phyloP scores from a whole-genome alignment of 768 basidiomycete genomes.

The Coprinopsis strossmayeri region DNA sequence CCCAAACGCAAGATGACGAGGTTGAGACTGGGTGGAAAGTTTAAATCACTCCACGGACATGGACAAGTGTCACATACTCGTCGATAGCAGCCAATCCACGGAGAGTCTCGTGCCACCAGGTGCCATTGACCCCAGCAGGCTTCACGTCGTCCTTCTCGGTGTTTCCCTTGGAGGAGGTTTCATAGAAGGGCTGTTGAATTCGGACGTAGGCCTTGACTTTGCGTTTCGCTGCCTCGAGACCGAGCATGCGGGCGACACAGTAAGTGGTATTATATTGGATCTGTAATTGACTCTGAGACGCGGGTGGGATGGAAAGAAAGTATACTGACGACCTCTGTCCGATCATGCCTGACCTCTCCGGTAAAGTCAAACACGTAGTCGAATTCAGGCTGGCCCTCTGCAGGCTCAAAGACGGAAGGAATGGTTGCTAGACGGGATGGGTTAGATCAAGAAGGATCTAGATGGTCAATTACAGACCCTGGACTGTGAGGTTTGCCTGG shows the following conservation, averaged over 20 bases:
- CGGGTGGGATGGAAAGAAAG: slow-evolving; percentile 4
- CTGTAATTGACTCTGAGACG: slow-evolving; percentile 26
- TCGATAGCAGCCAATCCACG: slow-evolving; percentile 69
- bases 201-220: slow-evolving; percentile 77
- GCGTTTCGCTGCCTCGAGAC: slow-evolving; percentile 71
- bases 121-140: slow-evolving; percentile 62
- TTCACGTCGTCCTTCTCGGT: slow-evolving; percentile 71
- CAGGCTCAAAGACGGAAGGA: slow-evolving; percentile 62
- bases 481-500: slow-evolving; percentile 74
- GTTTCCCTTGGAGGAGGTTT: slow-evolving; percentile 51
- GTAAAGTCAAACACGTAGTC: slow-evolving; percentile 82
- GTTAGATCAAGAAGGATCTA: slow-evolving; percentile 10
- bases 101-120: slow-evolving; percentile 87
- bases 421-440: slow-evolving; percentile 47
- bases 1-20: slow-evolving; percentile 73
- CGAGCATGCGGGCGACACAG: slow-evolving; percentile 60
- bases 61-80: slow-evolving; percentile 40
- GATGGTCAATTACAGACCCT: slow-evolving; percentile 43
- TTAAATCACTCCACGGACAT: not conserved
- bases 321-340: slow-evolving; percentile 60
- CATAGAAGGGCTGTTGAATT: slow-evolving; percentile 73
- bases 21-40: slow-evolving; percentile 49
- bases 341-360: slow-evolving; percentile 71
- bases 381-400: slow-evolving; percentile 61
- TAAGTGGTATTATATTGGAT: slow-evolving; percentile 76